These are phyloP conservation scores for Scheffersomyces titani DNA, from an alignment of 1,139 yeast species.

Conservation along the genomic window DNA sequence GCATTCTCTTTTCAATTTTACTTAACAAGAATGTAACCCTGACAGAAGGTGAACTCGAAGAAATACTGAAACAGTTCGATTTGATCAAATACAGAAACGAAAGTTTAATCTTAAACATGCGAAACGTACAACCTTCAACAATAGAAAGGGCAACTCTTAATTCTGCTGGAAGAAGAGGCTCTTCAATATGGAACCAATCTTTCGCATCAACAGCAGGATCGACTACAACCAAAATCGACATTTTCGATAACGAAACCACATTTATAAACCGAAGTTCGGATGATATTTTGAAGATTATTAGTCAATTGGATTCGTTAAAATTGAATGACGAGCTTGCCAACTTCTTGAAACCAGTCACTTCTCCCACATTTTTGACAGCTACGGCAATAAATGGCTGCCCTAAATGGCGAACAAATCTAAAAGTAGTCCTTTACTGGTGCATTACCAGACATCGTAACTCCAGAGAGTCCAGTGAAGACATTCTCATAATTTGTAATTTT, in stretches of 20 bases:
- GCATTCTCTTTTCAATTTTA: conserved; percentile 34
- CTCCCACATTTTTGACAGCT: conserved; percentile 3
- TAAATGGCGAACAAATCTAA: conserved; percentile 45
- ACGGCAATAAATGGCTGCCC: conserved; percentile 7
- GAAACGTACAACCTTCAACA: not conserved
- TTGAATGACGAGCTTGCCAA: conserved; percentile 33
- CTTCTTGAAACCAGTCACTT: conserved; percentile 25
- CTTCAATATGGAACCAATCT: not conserved
- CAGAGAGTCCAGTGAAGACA: conserved; percentile 30
- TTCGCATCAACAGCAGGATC: not conserved
- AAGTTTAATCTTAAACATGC: conserved; percentile 59
- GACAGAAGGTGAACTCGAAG: conserved; percentile 15
- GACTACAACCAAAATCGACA: not conserved
- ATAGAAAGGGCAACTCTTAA: not conserved
- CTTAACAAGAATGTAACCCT: conserved; percentile 21
- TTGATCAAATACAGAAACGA: conserved; percentile 69
- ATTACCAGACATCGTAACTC: conserved; percentile 40
- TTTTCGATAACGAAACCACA: conserved; percentile 6
- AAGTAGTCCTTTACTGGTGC: conserved; percentile 50
- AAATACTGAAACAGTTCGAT: conserved; percentile 54
- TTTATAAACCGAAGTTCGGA: conserved; percentile 31
- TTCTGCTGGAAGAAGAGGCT: not conserved
- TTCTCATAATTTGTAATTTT: conserved; percentile 41
- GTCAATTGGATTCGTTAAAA: conserved; percentile 34
- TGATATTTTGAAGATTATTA: conserved; percentile 34